Conservation (phyloP, 1,284 basidiomycete genomes). For the Fomitopsis schrenkii region DNA sequence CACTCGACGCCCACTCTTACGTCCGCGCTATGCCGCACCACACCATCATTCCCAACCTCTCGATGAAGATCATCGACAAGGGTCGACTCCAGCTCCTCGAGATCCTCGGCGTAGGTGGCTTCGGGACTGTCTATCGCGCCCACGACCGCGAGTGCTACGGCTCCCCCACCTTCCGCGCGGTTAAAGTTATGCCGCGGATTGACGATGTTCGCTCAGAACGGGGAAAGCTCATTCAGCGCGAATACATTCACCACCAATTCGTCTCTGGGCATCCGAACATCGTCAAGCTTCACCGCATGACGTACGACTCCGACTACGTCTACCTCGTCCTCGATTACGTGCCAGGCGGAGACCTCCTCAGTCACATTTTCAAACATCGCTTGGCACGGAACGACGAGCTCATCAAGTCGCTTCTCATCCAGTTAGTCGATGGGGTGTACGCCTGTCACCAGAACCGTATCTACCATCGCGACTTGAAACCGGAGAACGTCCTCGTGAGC, state of each 20-base stretch:
- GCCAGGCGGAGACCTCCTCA: slow-evolving; percentile 59
- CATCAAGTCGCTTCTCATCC: slow-evolving; percentile 47
- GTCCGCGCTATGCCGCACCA: slow-evolving; percentile 8
- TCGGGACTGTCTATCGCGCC: slow-evolving; percentile 61
- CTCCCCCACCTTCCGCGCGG: slow-evolving; percentile 12
- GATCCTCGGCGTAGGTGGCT: slow-evolving; percentile 56
- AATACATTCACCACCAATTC: slow-evolving; percentile 40
- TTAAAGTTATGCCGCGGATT: slow-evolving; percentile 20
- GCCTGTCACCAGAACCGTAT: slow-evolving; percentile 56
- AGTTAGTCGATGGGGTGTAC: slow-evolving; percentile 58
- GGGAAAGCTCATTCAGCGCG: slow-evolving; percentile 14
- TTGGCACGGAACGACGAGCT: slow-evolving; percentile 47
- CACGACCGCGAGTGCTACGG: slow-evolving; percentile 16
- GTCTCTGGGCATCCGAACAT: slow-evolving; percentile 54
- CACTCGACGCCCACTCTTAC: background rate
- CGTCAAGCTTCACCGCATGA: slow-evolving; percentile 49
- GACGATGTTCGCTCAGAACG: background rate
- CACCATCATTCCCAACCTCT: slow-evolving; percentile 14
- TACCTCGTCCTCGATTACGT: slow-evolving; percentile 62
- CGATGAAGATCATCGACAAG: slow-evolving; percentile 18
- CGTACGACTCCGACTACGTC: slow-evolving; percentile 46
- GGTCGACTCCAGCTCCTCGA: slow-evolving; percentile 44
- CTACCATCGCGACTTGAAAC: slow-evolving; percentile 70
- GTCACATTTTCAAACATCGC: slow-evolving; percentile 45
- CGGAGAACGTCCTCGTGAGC: slow-evolving; percentile 64